These are phyloP conservation scores for Rubus parviflorus DNA, from an alignment of 306 rosid species.

Conservation along the genomic window DNA sequence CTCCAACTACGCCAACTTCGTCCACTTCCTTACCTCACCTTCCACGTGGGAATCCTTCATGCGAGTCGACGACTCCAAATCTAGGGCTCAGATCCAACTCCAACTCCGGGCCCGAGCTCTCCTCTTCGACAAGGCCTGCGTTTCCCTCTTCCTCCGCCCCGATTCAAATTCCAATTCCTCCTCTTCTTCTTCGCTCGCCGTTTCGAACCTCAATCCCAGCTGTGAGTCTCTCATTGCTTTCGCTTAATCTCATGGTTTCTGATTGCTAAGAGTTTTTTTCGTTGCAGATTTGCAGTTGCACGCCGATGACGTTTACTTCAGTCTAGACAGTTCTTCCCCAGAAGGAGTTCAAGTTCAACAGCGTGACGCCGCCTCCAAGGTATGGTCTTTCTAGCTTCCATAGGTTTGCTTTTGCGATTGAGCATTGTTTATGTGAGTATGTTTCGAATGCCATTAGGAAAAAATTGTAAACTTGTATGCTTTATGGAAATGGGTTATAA, in stretches of 20 bases:
- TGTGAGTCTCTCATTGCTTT: conserved; percentile 37
- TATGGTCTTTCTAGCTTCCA: conserved; percentile 11
- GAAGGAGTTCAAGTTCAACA: conserved; percentile 49
- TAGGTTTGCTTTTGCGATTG: not conserved
- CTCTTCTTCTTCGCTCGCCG: conserved; percentile 37
- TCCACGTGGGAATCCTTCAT: conserved; percentile 83
- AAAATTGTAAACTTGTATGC: not conserved
- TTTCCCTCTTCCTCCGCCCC: conserved; percentile 60
- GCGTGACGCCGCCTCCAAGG: conserved; percentile 54
- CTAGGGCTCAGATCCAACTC: conserved; percentile 71
- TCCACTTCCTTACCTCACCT: conserved; percentile 62
- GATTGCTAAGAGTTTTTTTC: not conserved
- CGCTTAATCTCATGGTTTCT: not conserved
- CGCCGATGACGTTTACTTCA: conserved; percentile 82
- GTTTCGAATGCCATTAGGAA: not conserved
- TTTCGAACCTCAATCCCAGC: conserved; percentile 58
- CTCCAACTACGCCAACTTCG: conserved; percentile 54
- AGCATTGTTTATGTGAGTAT: not conserved
- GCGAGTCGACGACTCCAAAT: conserved; percentile 57
- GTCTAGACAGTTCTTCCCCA: conserved; percentile 48
- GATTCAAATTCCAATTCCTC: conserved; percentile 31
- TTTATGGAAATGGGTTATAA: not conserved
- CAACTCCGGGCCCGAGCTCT: conserved; percentile 93
- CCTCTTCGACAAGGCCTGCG: conserved; percentile 83
- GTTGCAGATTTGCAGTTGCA: conserved; percentile 71